Percentiles rank a stretch among this genome's conserved stretches.
These are phyloP conservation scores for Mrakia blollopis DNA, from an alignment of 768 basidiomycete species.

Conservation along the genomic window DNA sequence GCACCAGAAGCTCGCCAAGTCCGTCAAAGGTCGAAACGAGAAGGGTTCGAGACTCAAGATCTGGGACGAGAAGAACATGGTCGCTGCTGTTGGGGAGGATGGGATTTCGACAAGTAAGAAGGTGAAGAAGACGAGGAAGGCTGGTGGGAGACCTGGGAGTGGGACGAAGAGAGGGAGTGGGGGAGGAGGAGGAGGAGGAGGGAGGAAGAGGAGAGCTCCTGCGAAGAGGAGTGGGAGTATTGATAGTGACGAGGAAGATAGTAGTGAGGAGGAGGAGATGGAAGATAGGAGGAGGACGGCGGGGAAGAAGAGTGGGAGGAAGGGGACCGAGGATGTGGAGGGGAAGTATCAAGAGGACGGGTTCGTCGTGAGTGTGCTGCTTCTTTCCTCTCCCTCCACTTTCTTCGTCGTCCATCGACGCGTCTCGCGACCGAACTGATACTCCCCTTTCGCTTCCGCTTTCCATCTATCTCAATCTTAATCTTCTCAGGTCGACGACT, in stretches of 20 bases:
- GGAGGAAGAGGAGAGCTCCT: neutral
- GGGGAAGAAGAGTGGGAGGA: neutral
- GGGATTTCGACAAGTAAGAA: neutral
- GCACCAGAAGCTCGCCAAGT: conserved; percentile 29
- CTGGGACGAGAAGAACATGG: conserved; percentile 30
- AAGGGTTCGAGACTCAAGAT: conserved; percentile 23
- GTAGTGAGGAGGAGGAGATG: conserved; percentile 24
- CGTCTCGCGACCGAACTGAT: neutral
- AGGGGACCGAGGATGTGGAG: conserved; percentile 10
- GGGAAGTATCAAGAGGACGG: conserved; percentile 28
- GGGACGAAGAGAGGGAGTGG: neutral
- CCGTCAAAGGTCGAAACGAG: conserved; percentile 27
- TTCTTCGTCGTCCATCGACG: neutral
- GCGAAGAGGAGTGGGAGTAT: conserved; percentile 28
- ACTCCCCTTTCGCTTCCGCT: neutral
- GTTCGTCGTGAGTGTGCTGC: conserved; percentile 26
- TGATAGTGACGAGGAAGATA: conserved; percentile 26
- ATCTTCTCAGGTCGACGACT: neutral
- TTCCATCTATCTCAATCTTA: neutral
- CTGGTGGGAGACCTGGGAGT: neutral
- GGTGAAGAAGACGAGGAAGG: conserved; percentile 7
- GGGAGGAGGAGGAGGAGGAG: neutral
- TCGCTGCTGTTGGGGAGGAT: conserved; percentile 20
- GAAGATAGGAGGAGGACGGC: neutral
- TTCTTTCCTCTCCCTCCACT: neutral